A percentile compares a stretch with the other conserved stretches of the same genome.
phyloP scores from a whole-genome alignment of 2,329 filamentous ascomycete genomes.

The Fusarium pseudoanthophilum region DNA sequence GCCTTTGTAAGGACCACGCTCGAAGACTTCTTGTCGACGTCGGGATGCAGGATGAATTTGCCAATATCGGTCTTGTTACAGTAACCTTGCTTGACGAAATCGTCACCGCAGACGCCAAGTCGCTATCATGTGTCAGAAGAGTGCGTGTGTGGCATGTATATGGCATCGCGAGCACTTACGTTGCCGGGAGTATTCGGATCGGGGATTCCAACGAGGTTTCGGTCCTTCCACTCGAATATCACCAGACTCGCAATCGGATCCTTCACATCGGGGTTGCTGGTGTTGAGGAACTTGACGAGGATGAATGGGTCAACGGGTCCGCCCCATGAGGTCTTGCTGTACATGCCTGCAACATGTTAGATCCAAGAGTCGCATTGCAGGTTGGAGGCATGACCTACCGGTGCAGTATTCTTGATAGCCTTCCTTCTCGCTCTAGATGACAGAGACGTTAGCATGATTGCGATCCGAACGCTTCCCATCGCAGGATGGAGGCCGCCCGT shows the following conservation, averaged over 20 bases:
- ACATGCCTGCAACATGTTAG: constrained; percentile 75
- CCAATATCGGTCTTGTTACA: constrained; percentile 85
- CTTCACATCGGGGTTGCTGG: constrained; percentile 64
- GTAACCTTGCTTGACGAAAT: constrained; percentile 72
- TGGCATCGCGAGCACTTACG: constrained; percentile 54
- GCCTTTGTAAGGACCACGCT: constrained; percentile 82
- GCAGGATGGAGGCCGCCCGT: constrained; percentile 38
- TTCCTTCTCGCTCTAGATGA: constrained; percentile 75
- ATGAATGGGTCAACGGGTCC: constrained; percentile 91
- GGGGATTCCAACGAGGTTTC: constrained; percentile 78
- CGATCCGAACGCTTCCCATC: not conserved
- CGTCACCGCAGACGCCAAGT: constrained; percentile 76
- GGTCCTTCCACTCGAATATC: constrained; percentile 95
- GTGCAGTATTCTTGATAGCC: constrained; percentile 84
- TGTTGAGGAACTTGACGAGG: constrained; percentile 77
- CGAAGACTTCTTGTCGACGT: constrained; percentile 77
- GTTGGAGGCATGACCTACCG: constrained; percentile 53
- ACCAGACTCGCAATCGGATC: constrained; percentile 85
- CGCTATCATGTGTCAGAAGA: constrained; percentile 45
- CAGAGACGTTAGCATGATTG: constrained; percentile 37
- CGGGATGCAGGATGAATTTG: constrained; percentile 82
- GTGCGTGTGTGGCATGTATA: not conserved
- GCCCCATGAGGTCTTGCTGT: constrained; percentile 88
- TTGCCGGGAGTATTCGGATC: constrained; percentile 63
- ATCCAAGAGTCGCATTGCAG: not conserved